Base-by-base conservation (phyloP, 2,329 filamentous ascomycete species). In the Helotiales sp. region DNA sequence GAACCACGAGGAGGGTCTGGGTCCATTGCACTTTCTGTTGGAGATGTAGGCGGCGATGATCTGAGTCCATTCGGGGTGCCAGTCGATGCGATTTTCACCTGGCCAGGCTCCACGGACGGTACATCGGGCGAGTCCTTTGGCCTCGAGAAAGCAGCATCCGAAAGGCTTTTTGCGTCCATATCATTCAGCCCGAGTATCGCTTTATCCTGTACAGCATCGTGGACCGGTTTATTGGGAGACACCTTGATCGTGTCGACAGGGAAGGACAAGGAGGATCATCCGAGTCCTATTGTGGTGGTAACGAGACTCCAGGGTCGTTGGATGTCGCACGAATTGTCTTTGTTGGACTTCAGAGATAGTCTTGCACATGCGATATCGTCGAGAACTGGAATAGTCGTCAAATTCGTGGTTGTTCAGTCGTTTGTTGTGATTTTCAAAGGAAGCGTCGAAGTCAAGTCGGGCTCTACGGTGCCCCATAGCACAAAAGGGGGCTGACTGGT, bases 261-360 rank as follows among this genome's bases (percentile, higher is more conserved):
- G 61, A 65, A 65, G 69, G 68, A 69, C 67, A 65, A 68, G 68
- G 66, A 70, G 63, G 61, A 63, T 63, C 64, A 69, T 66, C 68
- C 69, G 60, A 66, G 67, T 68, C 66, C 67, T 62, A 40, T 52
- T 49, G 54, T 33, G 42, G 44, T 48, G 42, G 51, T 25, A 33
- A 38, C 48, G 49, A 52, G 55, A 50, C 31, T 53, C 44, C 24
- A 19, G 19, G 30, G 34, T 38, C 27, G 12, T 29, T 47, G 42
- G 31, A 48, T 25, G 52, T 61, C 58, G 63, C 59, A 60, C 49
- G 47, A n/a, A 44, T 13, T 29, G 19, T 24, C 36, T 58, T 49
- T 9, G n/a, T 51, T 38, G 25, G 52, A 25, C 30, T 30, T 58
- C 54, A 58, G 34, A 22, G 31, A 49, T 22, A 36, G 22, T 38